These are phyloP conservation scores for Passiflora organensis DNA, from an alignment of 345 rosid species.

Conservation along the genomic window DNA sequence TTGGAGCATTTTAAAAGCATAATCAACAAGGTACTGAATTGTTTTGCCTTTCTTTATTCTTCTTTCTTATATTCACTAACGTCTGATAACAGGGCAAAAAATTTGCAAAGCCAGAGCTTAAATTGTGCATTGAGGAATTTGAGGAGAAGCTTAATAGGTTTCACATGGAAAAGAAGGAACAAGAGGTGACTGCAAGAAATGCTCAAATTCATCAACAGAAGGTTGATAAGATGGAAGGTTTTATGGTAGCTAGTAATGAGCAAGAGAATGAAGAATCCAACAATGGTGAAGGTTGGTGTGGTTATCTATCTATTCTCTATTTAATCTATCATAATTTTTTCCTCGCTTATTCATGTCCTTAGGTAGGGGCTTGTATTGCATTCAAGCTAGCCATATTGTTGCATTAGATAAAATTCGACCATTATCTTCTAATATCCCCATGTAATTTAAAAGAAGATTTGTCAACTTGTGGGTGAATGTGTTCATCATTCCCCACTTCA, in stretches of 20 bases:
- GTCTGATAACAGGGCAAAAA: slow-evolving; percentile 63
- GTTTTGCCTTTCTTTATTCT: slow-evolving; percentile 2
- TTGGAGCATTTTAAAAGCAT: slow-evolving; percentile 85
- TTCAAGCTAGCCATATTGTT: not conserved
- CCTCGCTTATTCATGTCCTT: not conserved
- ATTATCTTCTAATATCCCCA: not conserved
- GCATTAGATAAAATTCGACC: not conserved
- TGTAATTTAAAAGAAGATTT: too few relatives aligned
- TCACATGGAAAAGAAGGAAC: slow-evolving; percentile 89
- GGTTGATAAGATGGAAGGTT: slow-evolving; percentile 37
- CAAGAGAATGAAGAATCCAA: slow-evolving; percentile 42
- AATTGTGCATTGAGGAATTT: slow-evolving; percentile 84
- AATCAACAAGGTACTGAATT: slow-evolving; percentile 60
- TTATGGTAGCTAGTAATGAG: slow-evolving; percentile 31
- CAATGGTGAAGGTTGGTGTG: slow-evolving; percentile 47
- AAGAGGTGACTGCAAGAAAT: slow-evolving; percentile 83
- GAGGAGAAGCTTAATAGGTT: slow-evolving; percentile 89
- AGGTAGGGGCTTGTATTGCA: not conserved
- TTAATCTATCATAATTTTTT: not conserved
- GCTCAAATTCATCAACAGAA: slow-evolving; percentile 74
- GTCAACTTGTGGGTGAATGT: too few relatives aligned
- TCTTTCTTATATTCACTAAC: slow-evolving; percentile 7
- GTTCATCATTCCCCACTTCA: too few relatives aligned
- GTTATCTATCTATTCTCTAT: not conserved
- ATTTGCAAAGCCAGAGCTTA: slow-evolving; percentile 92